Evolutionary conservation across 176 grass and related monocot species (phyloP).

Genomic region (Triticum turgidum): DNA sequence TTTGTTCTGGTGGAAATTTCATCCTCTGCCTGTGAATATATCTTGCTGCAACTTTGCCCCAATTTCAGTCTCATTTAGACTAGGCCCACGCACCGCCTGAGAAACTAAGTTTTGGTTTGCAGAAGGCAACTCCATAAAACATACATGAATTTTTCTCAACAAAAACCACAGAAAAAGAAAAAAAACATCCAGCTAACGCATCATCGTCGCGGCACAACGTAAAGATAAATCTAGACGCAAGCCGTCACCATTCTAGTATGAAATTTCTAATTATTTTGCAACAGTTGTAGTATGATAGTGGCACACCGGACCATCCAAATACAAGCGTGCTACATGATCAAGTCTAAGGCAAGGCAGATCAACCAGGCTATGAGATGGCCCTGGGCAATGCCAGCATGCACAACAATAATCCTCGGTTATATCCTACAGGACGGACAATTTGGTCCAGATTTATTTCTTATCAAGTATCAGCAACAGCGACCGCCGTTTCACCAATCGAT

Average conservation of each 20-base stretch:
- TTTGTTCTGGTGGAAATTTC: too few species aligned
- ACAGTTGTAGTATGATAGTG: not conserved
- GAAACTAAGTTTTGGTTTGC: not conserved
- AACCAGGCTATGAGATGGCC: not conserved
- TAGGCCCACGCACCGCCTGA: not conserved
- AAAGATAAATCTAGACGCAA: not conserved
- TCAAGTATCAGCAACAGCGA: not conserved
- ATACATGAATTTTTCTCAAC: not conserved
- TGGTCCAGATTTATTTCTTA: slow-evolving; percentile 35
- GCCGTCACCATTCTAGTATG: not conserved
- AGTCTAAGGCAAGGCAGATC: not conserved
- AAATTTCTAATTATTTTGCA: slow-evolving; percentile 18
- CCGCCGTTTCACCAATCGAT: not conserved
- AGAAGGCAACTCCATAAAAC: not conserved
- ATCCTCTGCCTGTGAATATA: too few species aligned
- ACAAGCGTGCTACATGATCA: not conserved
- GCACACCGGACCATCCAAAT: not conserved
- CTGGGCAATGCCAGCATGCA: not conserved
- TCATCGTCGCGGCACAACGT: too few species aligned
- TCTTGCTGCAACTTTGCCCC: not conserved
- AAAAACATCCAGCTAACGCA: not conserved
- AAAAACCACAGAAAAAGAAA: not conserved
- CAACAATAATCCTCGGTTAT: not conserved
- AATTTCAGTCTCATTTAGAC: not conserved
- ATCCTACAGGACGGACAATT: slow-evolving; percentile 24